Evolutionary conservation across 768 basidiomycete genomes (phyloP).

Genomic region (Hortiboletus campestris): DNA sequence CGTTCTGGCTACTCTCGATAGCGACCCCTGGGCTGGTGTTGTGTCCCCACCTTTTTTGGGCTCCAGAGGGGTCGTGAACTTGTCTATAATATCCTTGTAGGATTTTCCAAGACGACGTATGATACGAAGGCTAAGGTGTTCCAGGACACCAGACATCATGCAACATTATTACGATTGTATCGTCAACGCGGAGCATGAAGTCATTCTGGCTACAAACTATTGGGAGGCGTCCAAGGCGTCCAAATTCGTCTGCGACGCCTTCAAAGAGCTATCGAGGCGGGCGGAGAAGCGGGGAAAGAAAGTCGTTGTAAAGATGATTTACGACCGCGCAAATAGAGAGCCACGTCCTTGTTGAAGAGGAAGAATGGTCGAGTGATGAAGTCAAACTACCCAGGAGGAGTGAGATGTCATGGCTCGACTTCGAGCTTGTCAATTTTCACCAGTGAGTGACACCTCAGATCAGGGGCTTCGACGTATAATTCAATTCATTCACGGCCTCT

Average conservation of each 20-base stretch:
- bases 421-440: constrained; percentile 61
- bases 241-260: constrained; percentile 47
- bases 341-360: constrained; percentile 46
- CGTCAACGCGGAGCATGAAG: constrained; percentile 57
- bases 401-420: constrained; percentile 58
- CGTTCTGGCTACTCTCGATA: constrained; percentile 55
- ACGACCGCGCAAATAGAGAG: constrained; percentile 59
- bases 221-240: constrained; percentile 54
- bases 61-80: constrained; percentile 58
- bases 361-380: constrained; percentile 42
- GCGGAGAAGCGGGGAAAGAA: constrained; percentile 44
- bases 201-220: constrained; percentile 68
- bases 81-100: constrained; percentile 57
- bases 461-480: background rate
- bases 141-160: constrained; percentile 70
- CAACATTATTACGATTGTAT: constrained; percentile 65
- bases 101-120: constrained; percentile 10
- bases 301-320: constrained; percentile 65
- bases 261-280: constrained; percentile 50
- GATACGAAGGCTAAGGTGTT: constrained; percentile 8
- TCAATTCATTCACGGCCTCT: constrained; percentile 35
- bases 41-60: constrained; percentile 65
- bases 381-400: constrained; percentile 51
- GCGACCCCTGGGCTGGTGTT: constrained; percentile 52
- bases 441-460: constrained; percentile 22